phyloP scores from a whole-genome alignment of 805 yeast genomes.

The Metschnikowia proteae region DNA sequence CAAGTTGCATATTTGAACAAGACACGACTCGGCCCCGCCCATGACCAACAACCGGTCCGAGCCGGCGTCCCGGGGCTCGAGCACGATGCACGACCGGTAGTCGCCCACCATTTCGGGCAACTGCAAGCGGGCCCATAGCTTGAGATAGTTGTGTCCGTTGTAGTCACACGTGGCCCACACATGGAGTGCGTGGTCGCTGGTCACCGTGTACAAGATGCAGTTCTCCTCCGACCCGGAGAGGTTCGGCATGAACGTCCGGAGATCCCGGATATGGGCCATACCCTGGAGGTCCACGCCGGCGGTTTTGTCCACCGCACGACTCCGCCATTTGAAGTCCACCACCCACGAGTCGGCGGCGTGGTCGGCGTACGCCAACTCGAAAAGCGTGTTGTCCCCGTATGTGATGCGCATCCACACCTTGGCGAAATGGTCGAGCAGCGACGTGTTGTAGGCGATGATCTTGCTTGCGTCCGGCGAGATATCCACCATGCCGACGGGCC shows the following conservation, averaged over 20 bases:
- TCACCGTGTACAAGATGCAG: conserved; percentile 56
- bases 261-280: conserved; percentile 35
- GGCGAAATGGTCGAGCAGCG: conserved; percentile 59
- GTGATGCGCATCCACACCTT: conserved; percentile 77
- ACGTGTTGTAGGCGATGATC: conserved; percentile 55
- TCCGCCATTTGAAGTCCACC: conserved; percentile 40
- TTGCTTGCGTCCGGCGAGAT: conserved; percentile 67
- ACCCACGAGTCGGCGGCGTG: conserved; percentile 53
- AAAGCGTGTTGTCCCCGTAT: conserved; percentile 56
- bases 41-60: conserved; percentile 37
- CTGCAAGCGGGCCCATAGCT: conserved; percentile 51
- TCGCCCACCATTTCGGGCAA: conserved; percentile 13
- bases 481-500: conserved; percentile 52
- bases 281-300: conserved; percentile 10
- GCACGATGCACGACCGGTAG: conserved; percentile 6
- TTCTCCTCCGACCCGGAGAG: conserved; percentile 31
- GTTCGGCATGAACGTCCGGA: conserved; percentile 30
- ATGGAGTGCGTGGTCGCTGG: conserved; percentile 55
- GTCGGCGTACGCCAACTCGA: conserved; percentile 65
- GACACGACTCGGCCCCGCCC: conserved; percentile 31
- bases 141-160: conserved; percentile 54
- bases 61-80: conserved; percentile 7
- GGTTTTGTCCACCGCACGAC: conserved; percentile 32
- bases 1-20: conserved; percentile 50
- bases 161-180: conserved; percentile 67